Percentiles rank a stretch among this genome's conserved stretches.
Conservation (phyloP, 176 grass and related monocot species). For the Oryza nivara region DNA sequence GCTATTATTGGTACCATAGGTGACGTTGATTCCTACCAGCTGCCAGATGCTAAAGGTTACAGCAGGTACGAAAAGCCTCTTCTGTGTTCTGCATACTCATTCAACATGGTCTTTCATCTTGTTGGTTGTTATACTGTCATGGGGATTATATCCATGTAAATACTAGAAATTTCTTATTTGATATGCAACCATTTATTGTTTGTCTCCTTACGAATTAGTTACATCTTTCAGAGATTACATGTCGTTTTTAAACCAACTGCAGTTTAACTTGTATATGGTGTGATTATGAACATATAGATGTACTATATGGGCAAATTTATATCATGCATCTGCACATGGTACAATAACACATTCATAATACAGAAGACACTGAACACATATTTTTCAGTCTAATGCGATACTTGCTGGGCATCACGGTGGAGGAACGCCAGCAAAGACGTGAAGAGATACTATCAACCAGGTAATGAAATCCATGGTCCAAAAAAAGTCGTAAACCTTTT, state of each 20-base stretch:
- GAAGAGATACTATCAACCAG: slow-evolving; percentile 94
- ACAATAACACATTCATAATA: neutral
- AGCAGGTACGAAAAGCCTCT: slow-evolving; percentile 68
- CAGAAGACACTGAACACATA: slow-evolving; percentile 3
- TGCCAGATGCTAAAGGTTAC: slow-evolving; percentile 99
- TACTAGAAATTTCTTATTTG: neutral
- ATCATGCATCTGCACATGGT: neutral
- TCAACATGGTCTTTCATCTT: neutral
- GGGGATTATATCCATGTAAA: neutral
- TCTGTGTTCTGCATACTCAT: slow-evolving; percentile 1
- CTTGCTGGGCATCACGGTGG: slow-evolving; percentile 80
- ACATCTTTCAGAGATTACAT: slow-evolving; percentile 11
- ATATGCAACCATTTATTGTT: slow-evolving; percentile 23
- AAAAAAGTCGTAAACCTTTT: neutral
- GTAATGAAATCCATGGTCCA: slow-evolving; percentile 49
- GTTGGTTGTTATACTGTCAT: slow-evolving; percentile 14
- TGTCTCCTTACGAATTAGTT: slow-evolving; percentile 6
- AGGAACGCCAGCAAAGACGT: slow-evolving; percentile 84
- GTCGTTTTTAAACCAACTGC: neutral
- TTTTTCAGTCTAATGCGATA: slow-evolving; percentile 82
- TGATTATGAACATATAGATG: slow-evolving; percentile 10
- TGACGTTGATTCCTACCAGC: slow-evolving; percentile 88
- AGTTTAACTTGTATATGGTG: neutral
- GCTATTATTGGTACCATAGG: slow-evolving; percentile 99
- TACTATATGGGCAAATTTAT: slow-evolving; percentile 15